Conservation (phyloP, 176 grass and related monocot species). For the Secale cereale region DNA sequence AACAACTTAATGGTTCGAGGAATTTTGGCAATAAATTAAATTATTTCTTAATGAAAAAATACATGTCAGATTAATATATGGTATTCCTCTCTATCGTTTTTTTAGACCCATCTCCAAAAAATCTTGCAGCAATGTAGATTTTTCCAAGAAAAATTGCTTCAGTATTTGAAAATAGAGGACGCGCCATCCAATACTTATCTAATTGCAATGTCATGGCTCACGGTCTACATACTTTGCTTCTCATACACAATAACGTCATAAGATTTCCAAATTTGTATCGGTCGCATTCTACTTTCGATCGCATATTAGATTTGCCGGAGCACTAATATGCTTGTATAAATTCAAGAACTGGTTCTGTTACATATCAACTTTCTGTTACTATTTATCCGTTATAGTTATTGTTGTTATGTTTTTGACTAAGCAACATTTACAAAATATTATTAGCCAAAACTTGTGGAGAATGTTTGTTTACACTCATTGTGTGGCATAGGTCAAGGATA, state of each 20-base stretch:
- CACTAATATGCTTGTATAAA: neutral
- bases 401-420: slow-evolving; percentile 18
- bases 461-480: neutral
- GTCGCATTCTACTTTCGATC: neutral
- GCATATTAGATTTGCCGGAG: neutral
- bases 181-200: neutral
- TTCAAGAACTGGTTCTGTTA: neutral
- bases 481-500: slow-evolving; percentile 67
- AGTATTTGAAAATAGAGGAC: neutral
- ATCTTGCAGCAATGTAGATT: neutral
- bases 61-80: neutral
- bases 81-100: neutral
- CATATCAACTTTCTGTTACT: neutral
- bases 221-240: neutral
- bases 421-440: neutral
- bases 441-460: neutral
- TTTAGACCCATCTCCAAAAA: neutral
- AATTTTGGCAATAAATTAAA: neutral
- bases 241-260: neutral
- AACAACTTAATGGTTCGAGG: neutral
- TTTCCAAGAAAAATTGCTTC: too few relatives aligned
- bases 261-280: neutral
- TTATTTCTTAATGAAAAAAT: neutral
- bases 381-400: neutral
- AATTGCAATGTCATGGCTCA: neutral